Conservation (phyloP, 768 basidiomycete genomes). For the Kwoniella pini region DNA sequence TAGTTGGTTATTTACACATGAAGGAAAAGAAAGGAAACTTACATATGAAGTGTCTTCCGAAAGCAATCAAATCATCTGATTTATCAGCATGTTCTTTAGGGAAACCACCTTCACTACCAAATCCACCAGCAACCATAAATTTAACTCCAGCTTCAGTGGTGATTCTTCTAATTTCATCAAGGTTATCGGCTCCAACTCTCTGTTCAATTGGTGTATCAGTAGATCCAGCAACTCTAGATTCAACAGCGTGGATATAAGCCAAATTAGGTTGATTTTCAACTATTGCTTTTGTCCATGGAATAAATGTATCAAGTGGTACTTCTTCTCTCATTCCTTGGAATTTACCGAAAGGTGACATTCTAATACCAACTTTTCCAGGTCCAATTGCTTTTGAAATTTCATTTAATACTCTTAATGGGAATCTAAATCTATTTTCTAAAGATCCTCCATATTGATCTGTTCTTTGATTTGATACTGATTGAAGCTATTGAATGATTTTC, state of each 20-base stretch:
- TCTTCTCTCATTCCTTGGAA: conserved; percentile 56
- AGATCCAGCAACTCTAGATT: conserved; percentile 5
- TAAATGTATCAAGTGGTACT: conserved; percentile 20
- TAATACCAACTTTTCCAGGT: conserved; percentile 60
- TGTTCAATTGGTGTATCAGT: conserved; percentile 12
- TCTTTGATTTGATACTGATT: conserved; percentile 62
- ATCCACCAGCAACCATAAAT: conserved; percentile 24
- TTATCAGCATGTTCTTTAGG: conserved; percentile 14
- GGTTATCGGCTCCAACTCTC: conserved; percentile 8
- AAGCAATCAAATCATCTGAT: conserved; percentile 20
- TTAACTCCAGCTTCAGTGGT: background rate
- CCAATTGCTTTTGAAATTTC: conserved; percentile 63
- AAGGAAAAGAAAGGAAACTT: background rate
- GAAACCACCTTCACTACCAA: background rate
- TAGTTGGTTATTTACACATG: too few relatives aligned
- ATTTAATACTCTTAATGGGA: conserved; percentile 62
- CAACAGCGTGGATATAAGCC: conserved; percentile 25
- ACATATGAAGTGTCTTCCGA: conserved; percentile 27
- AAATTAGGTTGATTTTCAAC: conserved; percentile 19
- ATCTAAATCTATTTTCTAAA: conserved; percentile 64
- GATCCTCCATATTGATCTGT: conserved; percentile 70
- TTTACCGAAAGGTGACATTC: conserved; percentile 64
- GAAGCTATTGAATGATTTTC: conserved; percentile 38
- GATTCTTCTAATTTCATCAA: conserved; percentile 17
- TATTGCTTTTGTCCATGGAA: conserved; percentile 24